Evolutionary conservation across 129 eudicot species (phyloP), one percentile per base, ranked within the genome.

Genomic region (sunflower (Helianthus annuus)): DNA sequence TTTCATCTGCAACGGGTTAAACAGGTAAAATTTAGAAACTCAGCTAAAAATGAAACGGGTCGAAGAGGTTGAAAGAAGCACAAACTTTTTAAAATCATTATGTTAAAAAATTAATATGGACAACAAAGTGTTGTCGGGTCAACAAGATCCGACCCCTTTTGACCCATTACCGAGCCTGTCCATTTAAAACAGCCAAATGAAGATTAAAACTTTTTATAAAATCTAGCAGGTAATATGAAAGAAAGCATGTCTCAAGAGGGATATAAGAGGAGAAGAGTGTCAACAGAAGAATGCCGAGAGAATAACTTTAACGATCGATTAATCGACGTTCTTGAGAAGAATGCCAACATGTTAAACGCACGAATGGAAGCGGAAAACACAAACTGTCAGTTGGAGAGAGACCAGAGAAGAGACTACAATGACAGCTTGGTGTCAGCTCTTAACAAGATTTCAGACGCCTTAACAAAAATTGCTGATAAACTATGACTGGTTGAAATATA

Each of bases 391-490:
- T 51, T 87, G 80, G 89, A 85, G 12, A 83, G 89, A 59, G 86
- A 91, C 39, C 86, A 85, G 70, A 79, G 75, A 73, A 88, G 83
- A 85, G 92, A 82, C 66, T 80, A 82, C 45, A 87, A 84, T 54
- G 81, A 84, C 40, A 79, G 57, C 64, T 80, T 91, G 77, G 76
- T 84, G 16, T 80, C 83, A 61, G 83, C 88, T 70, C 92, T 91
- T 29, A 69, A 79, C 68, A 91, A 75, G 88, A 77, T 91, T 54
- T 81, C 85, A 13, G 90, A 83, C 6, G 88, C 87, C 66, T 74
- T 91, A 34, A 72, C 76, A 39, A 91, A 76, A 82, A 78, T 87
- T 54, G 95, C 88, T 49, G 89, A 91, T 64, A 91, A 91, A 73
- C 22, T 90, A 71, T 83, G 76, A 86, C 14, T 39, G 40, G 24